Evolutionary conservation across 1,284 basidiomycete species (phyloP).

Genomic region (Trichosporon sp.): DNA sequence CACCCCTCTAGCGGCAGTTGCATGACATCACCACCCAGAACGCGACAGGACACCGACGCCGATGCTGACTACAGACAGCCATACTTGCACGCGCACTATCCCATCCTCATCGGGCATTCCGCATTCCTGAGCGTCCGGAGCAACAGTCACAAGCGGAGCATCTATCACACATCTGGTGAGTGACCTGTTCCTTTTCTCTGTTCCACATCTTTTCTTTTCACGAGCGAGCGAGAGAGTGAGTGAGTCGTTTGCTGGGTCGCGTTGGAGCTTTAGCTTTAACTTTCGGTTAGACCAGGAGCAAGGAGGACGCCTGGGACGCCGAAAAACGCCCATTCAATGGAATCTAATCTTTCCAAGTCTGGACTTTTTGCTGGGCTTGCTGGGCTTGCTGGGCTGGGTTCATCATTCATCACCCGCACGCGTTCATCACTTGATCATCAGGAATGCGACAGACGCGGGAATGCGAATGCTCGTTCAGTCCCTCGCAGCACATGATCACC

Average conservation of each 20-base stretch:
- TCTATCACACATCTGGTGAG: neutral
- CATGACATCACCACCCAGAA: neutral
- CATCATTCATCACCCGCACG: neutral
- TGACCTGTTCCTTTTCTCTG: neutral
- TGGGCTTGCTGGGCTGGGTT: too few species aligned
- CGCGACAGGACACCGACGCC: neutral
- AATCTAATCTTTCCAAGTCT: slow-evolving; percentile 8
- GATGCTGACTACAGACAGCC: slow-evolving; percentile 2
- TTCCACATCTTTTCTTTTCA: neutral
- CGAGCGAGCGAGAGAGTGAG: neutral
- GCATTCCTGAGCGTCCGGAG: neutral
- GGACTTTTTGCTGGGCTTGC: neutral
- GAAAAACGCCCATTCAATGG: slow-evolving; percentile 6
- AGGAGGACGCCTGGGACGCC: neutral
- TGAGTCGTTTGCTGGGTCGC: too few species aligned
- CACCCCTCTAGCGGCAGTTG: neutral
- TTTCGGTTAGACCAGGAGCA: too few species aligned
- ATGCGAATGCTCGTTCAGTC: too few species aligned
- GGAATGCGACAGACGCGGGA: neutral
- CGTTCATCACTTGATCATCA: neutral
- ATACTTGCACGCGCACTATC: neutral
- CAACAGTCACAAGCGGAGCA: too few species aligned
- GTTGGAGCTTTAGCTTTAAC: too few species aligned
- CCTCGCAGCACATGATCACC: neutral
- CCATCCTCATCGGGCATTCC: neutral